Evolutionary conservation across 2,329 filamentous ascomycete genomes (phyloP).

Genomic region (Venturia nashicola): DNA sequence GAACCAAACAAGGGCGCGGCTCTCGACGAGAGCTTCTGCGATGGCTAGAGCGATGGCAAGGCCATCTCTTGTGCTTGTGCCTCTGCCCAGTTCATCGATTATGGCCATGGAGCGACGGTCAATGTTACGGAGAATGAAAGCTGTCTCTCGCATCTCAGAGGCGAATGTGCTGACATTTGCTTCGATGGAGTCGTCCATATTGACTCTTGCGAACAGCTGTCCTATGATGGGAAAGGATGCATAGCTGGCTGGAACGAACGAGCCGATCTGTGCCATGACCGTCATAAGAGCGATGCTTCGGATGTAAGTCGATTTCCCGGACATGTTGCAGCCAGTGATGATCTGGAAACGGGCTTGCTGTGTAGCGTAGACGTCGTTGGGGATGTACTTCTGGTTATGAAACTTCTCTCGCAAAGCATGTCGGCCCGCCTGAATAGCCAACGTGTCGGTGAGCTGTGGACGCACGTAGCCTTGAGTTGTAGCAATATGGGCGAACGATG

Average conservation of each 20-base stretch:
- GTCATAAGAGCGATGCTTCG: constrained; percentile 70
- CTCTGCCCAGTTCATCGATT: constrained; percentile 83
- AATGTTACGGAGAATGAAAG: constrained; percentile 80
- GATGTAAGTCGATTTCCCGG: constrained; percentile 93
- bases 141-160: constrained; percentile 90
- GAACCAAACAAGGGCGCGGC: constrained; percentile 72
- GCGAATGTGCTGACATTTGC: constrained; percentile 90
- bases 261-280: constrained; percentile 89
- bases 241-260: constrained; percentile 77
- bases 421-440: constrained; percentile 62
- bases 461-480: constrained; percentile 28
- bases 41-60: constrained; percentile 83
- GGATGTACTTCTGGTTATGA: constrained; percentile 57
- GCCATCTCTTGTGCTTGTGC: constrained; percentile 80
- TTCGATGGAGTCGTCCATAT: constrained; percentile 77
- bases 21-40: constrained; percentile 75
- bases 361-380: constrained; percentile 82
- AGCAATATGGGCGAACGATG: constrained; percentile 18
- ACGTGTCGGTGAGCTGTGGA: constrained; percentile 54
- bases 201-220: constrained; percentile 78
- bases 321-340: constrained; percentile 93
- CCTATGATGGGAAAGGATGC: constrained; percentile 70
- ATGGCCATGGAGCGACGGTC: constrained; percentile 66
- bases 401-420: constrained; percentile 72
- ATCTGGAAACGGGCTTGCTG: constrained; percentile 77